These are phyloP conservation scores for Penicillium roqueforti DNA, from an alignment of 495 filamentous ascomycete species.

Conservation along the genomic window DNA sequence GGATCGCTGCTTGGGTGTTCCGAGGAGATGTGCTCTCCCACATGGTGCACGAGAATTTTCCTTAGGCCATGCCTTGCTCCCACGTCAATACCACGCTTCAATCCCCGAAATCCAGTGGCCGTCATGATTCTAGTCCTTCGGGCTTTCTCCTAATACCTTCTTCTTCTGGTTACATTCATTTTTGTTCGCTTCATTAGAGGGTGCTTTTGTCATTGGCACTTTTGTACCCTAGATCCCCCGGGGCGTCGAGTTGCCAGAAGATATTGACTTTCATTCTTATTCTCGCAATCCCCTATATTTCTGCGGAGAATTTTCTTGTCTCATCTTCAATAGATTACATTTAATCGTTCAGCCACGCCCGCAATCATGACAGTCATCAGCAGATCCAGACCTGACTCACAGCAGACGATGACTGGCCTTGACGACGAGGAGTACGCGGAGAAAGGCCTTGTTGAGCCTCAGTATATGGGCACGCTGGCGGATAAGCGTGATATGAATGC, in stretches of 20 bases:
- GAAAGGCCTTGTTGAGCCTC: constrained; percentile 33
- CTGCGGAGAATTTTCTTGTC: not conserved
- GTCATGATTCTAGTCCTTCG: not conserved
- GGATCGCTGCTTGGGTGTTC: not conserved
- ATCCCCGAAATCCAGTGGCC: constrained; percentile 1
- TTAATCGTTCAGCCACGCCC: not conserved
- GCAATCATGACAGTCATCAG: constrained; percentile 9
- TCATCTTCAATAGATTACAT: not conserved
- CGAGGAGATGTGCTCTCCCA: constrained; percentile 3
- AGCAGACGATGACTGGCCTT: constrained; percentile 9
- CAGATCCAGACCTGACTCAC: constrained; percentile 13
- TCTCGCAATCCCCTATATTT: not conserved
- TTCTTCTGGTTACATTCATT: constrained; percentile 13
- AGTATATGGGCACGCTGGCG: constrained; percentile 38
- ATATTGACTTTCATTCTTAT: not conserved
- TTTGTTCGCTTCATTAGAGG: not conserved
- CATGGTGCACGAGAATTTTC: constrained; percentile 18
- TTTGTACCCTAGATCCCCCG: constrained; percentile 1
- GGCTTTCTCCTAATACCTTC: constrained; percentile 18
- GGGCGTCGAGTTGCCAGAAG: not conserved
- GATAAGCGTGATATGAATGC: constrained; percentile 43
- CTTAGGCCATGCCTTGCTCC: constrained; percentile 23
- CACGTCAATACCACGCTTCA: constrained; percentile 20
- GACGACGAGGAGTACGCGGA: constrained; percentile 24
- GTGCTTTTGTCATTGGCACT: not conserved